Percentiles rank a stretch among this genome's conserved stretches.
Conservation (phyloP, 371 early-diverging fungal species). For the Basidiobolus meristosporus region DNA sequence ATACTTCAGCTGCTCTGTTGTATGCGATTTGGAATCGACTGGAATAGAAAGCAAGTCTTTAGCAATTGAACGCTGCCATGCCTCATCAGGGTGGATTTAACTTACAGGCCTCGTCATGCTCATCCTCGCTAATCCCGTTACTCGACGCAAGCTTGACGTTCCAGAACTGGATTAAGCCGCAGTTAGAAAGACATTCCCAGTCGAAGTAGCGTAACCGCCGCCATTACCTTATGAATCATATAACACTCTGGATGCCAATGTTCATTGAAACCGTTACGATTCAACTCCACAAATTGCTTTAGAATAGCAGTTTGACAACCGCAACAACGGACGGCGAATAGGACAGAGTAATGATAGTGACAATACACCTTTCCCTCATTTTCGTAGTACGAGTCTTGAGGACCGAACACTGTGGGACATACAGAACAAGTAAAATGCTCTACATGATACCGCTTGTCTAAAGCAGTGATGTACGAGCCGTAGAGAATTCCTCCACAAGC, state of each 20-base stretch:
- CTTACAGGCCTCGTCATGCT: not conserved
- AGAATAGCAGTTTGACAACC: conserved; percentile 86
- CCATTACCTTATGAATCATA: conserved; percentile 78
- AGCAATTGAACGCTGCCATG: not conserved
- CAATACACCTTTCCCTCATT: conserved; percentile 73
- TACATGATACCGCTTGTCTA: conserved; percentile 80
- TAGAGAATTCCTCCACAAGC: conserved; percentile 75
- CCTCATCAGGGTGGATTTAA: conserved; percentile 2
- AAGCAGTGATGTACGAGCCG: conserved; percentile 81
- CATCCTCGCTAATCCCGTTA: not conserved
- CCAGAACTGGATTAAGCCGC: conserved; percentile 46
- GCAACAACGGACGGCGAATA: conserved; percentile 71
- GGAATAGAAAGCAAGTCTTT: not conserved
- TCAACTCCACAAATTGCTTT: conserved; percentile 83
- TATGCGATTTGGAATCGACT: conserved; percentile 8
- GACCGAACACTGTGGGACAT: conserved; percentile 81
- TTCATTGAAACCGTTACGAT: conserved; percentile 38
- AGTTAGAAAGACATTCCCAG: not conserved
- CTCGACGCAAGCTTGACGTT: conserved; percentile 32
- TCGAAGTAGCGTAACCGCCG: not conserved
- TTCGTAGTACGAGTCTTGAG: conserved; percentile 88
- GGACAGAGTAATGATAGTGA: conserved; percentile 71
- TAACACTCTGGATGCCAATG: conserved; percentile 98
- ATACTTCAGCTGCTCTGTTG: conserved; percentile 24
- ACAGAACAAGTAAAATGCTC: conserved; percentile 91